Conservation (phyloP, 2,329 filamentous ascomycete species). For the Ceratocystiopsis sp. region DNA sequence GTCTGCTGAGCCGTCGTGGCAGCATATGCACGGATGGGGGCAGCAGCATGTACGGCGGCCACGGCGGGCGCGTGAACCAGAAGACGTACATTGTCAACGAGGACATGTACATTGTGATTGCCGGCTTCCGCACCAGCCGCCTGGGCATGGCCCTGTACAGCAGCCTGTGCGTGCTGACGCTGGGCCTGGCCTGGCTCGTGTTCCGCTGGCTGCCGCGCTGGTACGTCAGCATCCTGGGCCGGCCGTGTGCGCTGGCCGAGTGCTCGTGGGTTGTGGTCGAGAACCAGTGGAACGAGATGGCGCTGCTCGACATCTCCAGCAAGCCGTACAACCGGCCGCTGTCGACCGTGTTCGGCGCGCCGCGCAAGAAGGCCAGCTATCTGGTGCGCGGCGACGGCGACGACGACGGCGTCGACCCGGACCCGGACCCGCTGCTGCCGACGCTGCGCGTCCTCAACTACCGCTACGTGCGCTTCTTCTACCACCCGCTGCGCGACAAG, state of each 20-base stretch:
- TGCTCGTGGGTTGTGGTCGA: conserved; percentile 87
- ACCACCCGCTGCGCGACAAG: conserved; percentile 74
- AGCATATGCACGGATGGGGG: conserved; percentile 48
- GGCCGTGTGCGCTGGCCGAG: conserved; percentile 47
- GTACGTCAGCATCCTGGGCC: conserved; percentile 63
- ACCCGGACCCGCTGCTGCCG: conserved; percentile 62
- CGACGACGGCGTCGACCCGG: conserved; percentile 15
- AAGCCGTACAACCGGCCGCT: conserved; percentile 35
- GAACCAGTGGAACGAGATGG: conserved; percentile 93
- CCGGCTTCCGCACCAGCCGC: conserved; percentile 68
- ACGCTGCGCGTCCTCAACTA: conserved; percentile 72
- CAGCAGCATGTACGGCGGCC: conserved; percentile 28
- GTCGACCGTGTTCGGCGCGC: conserved; percentile 49
- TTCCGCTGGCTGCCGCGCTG: conserved; percentile 82
- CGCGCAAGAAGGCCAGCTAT: conserved; percentile 33
- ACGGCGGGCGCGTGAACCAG: conserved; percentile 53
- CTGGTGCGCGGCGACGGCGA: too few species aligned
- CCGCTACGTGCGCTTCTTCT: conserved; percentile 85
- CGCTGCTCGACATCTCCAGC: conserved; percentile 49
- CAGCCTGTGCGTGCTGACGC: conserved; percentile 50
- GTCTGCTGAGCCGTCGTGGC: conserved; percentile 53
- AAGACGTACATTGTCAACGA: conserved; percentile 90
- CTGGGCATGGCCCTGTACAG: conserved; percentile 54
- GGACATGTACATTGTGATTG: conserved; percentile 83
- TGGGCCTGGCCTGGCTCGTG: conserved; percentile 67